Conservation (phyloP, 2,329 filamentous ascomycete species). For the Colletotrichum viniferum region DNA sequence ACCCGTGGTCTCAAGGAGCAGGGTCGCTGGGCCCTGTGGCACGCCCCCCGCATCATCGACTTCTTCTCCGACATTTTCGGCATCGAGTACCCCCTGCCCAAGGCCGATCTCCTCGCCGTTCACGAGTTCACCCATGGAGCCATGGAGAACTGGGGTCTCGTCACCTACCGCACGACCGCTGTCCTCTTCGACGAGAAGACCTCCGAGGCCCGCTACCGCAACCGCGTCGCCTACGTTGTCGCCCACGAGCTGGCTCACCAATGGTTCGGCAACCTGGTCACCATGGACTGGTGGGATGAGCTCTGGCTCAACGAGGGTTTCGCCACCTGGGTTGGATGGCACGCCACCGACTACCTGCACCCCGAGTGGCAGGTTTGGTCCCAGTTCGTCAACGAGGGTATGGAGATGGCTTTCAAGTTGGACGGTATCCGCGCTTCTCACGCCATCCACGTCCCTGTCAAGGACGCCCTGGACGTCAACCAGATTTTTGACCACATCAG, state of each 20-base stretch:
- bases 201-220: slow-evolving; percentile 89
- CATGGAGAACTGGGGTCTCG: slow-evolving; percentile 97
- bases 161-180: slow-evolving; percentile 94
- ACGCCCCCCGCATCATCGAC: slow-evolving; percentile 92
- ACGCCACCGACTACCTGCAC: slow-evolving; percentile 87
- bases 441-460: slow-evolving; percentile 93
- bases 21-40: slow-evolving; percentile 85
- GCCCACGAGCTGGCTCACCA: slow-evolving; percentile 97
- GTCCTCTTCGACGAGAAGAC: slow-evolving; percentile 94
- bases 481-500: slow-evolving; percentile 98
- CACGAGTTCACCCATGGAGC: slow-evolving; percentile 89
- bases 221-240: slow-evolving; percentile 93
- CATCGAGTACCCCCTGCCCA: slow-evolving; percentile 91
- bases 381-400: slow-evolving; percentile 94
- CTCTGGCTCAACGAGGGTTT: slow-evolving; percentile 96
- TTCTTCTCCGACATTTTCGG: slow-evolving; percentile 95
- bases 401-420: slow-evolving; percentile 88
- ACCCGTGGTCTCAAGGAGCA: slow-evolving; percentile 94
- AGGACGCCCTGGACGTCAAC: slow-evolving; percentile 88
- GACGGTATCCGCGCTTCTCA: slow-evolving; percentile 92
- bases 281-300: slow-evolving; percentile 97
- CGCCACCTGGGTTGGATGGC: slow-evolving; percentile 97
- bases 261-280: slow-evolving; percentile 95
- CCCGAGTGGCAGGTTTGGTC: slow-evolving; percentile 98
- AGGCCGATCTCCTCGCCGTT: slow-evolving; percentile 88